Evolutionary conservation across 768 basidiomycete genomes (phyloP), one percentile per base, ranked within the genome.

Genomic region (Pleurotus djamor): DNA sequence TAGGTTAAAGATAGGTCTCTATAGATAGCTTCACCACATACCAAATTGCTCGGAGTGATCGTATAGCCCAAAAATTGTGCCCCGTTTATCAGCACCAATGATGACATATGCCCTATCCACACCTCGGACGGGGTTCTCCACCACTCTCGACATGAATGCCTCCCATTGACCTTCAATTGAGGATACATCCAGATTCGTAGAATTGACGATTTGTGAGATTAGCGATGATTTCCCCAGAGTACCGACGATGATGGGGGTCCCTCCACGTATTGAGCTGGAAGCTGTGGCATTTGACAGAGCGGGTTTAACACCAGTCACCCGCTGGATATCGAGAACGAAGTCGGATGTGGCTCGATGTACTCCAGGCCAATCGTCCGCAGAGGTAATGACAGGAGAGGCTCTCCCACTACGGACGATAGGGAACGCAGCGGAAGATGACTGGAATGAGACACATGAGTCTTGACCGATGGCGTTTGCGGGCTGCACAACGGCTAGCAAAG

Each of bases 41-140:
- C 87, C 87, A 67, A 88, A 83, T 65, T 88, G 87, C 66, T 89
- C 87, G 8, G 84, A 85, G 58, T 86, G 81, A 65, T 87, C 86
- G 65, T 89, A 88, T 36, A 89, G 64, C 2, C 79, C 84, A 64
- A 78, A 89, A 36, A 89, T 86, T 0, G 86, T 84, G 7, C 87
- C 88, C 45, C 88, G 74, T 69, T 87, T 85, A 68, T 90, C 88
- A 1, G 84, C 76, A 9, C 88, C 88, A 61, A 86, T 78, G 52
- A 91, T 81, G 43, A 90, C 83, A 70, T 89, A 85, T 34, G 85
- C 88, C 56, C 79, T 79, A 28, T 74, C 69, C 17, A 88, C 76
- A 3, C 84, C 85, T 44, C 84, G 80, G 2, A 86, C 69, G 4
- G 85, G 84, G 59, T 84, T 81, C 45, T 75, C 70, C 5, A 87